phyloP scores from a whole-genome alignment of 371 early-diverging fungal species.

The Parasitella parasitica region DNA sequence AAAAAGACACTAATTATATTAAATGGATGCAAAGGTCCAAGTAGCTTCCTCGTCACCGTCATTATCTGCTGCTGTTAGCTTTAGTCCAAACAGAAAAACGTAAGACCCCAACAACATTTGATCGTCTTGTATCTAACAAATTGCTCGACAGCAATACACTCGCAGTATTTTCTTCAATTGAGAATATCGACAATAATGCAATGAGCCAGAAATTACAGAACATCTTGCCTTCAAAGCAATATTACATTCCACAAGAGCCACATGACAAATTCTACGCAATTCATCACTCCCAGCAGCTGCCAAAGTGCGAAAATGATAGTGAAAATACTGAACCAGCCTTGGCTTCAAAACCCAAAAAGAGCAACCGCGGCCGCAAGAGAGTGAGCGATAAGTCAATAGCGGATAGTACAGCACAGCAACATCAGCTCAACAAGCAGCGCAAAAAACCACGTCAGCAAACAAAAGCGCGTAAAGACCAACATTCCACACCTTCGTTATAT shows the following conservation, averaged over 20 bases:
- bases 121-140: too few relatives aligned
- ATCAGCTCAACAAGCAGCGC: not conserved
- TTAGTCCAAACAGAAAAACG: not conserved
- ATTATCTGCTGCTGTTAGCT: not conserved
- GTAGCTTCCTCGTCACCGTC: not conserved
- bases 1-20: not conserved
- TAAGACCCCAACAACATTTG: not conserved
- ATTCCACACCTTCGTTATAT: conserved; percentile 2
- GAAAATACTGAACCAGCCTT: not conserved
- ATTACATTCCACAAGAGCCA: not conserved
- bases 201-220: not conserved
- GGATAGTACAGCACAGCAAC: not conserved
- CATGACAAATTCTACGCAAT: conserved; percentile 19
- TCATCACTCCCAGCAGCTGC: conserved; percentile 1
- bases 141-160: not conserved
- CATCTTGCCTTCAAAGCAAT: conserved; percentile 1
- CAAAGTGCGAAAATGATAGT: not conserved
- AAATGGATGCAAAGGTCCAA: not conserved
- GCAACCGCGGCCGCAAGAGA: conserved; percentile 6
- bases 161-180: conserved; percentile 6
- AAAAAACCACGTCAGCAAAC: conserved; percentile 3
- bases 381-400: not conserved
- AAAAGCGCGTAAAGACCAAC: conserved; percentile 1
- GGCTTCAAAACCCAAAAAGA: not conserved
- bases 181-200: not conserved